Evolutionary conservation across 2,329 filamentous ascomycete genomes (phyloP).

Genomic region (Cytospora chrysosperma): DNA sequence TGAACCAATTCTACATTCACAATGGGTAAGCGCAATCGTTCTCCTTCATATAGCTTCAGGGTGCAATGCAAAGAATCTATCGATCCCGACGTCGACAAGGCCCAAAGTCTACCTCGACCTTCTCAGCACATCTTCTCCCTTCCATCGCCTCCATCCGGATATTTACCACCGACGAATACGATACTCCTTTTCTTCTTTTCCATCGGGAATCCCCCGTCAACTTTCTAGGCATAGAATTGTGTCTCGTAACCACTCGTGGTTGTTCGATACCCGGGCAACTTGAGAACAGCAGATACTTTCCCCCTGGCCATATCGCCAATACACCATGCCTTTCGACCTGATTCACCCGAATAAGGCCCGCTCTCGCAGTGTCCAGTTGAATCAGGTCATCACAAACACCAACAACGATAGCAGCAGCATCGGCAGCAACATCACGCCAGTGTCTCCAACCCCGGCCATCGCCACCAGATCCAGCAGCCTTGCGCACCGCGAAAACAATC

Average conservation of each 20-base stretch:
- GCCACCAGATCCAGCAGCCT: conserved; percentile 38
- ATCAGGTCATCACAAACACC: conserved; percentile 32
- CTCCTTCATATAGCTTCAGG: conserved; percentile 3
- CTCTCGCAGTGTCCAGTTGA: conserved; percentile 50
- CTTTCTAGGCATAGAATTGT: not conserved
- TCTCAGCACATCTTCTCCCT: not conserved
- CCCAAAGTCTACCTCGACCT: not conserved
- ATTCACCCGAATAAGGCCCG: conserved; percentile 45
- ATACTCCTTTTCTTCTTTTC: not conserved
- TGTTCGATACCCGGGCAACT: conserved; percentile 38
- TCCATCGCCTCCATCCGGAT: not conserved
- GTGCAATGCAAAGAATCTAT: conserved; percentile 22
- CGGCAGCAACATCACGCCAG: conserved; percentile 18
- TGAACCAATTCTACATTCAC: conserved; percentile 20
- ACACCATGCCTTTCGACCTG: conserved; percentile 42
- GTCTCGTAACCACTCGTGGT: not conserved
- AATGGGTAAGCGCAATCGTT: conserved; percentile 23
- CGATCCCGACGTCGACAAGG: conserved; percentile 3
- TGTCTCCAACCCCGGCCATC: conserved; percentile 30
- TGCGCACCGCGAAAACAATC: conserved; percentile 36
- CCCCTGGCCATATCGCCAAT: conserved; percentile 35
- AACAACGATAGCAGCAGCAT: conserved; percentile 19
- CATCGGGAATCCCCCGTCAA: not conserved
- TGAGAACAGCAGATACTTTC: conserved; percentile 43
- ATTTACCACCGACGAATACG: not conserved